Percentiles rank a stretch among this genome's conserved stretches.
Evolutionary conservation across 495 filamentous ascomycete species (phyloP).

Genomic region (Aspergillus carlsbadensis): DNA sequence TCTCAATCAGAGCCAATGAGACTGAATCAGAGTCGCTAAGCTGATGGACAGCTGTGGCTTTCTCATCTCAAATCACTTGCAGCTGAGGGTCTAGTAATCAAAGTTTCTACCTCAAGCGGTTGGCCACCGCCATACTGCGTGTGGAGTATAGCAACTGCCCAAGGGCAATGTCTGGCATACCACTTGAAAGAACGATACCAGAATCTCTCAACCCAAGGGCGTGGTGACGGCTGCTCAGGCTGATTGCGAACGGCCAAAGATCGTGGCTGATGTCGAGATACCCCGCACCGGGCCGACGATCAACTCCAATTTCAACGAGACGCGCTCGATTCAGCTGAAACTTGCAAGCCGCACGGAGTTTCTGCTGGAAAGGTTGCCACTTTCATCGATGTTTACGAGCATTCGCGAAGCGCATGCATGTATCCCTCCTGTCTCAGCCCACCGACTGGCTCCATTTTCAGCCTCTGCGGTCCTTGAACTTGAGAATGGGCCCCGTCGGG

Average conservation of each 20-base stretch:
- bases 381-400: neutral
- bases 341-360: neutral
- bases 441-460: conserved; percentile 1
- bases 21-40: neutral
- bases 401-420: neutral
- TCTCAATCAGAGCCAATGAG: neutral
- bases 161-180: no score
- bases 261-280: conserved; percentile 5
- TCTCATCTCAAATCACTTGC: neutral
- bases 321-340: conserved; percentile 1
- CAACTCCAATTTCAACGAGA: neutral
- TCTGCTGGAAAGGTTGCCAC: conserved; percentile 3
- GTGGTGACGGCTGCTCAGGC: neutral
- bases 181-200: no score
- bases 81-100: neutral
- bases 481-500: conserved; percentile 12
- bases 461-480: conserved; percentile 12
- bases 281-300: conserved; percentile 5
- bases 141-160: no score
- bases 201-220: no score
- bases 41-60: neutral
- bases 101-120: no score
- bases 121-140: no score
- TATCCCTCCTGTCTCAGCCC: neutral
- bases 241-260: neutral